Evolutionary conservation across 2,329 filamentous ascomycete genomes (phyloP).

Genomic region (Colletotrichum higginsianum): DNA sequence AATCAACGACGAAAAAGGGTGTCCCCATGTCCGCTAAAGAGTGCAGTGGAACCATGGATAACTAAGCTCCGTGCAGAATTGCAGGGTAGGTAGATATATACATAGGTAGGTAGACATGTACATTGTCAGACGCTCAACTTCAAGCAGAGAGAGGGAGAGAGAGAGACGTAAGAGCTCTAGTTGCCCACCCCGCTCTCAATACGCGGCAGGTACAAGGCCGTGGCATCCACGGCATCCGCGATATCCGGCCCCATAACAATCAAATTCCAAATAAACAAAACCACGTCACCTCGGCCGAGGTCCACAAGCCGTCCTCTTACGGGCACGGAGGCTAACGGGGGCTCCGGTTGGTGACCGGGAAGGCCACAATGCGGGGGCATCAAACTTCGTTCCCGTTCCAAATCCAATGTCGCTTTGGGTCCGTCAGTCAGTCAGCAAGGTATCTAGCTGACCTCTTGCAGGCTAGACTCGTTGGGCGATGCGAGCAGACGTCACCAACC

Average conservation of each 20-base stretch:
- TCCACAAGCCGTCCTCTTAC: neutral
- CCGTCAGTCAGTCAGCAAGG: neutral
- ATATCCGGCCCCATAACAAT: slow-evolving; percentile 1
- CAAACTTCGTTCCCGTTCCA: neutral
- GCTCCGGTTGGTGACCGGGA: neutral
- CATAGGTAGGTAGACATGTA: rapidly evolving
- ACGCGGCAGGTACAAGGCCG: neutral
- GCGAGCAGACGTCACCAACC: neutral
- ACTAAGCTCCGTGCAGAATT: slow-evolving; percentile 28
- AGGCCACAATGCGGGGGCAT: neutral
- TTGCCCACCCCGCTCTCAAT: neutral
- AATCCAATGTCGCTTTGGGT: neutral
- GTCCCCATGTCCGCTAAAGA: slow-evolving; percentile 26
- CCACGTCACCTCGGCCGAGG: slow-evolving; percentile 25
- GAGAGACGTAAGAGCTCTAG: neutral
- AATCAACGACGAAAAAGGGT: slow-evolving; percentile 13
- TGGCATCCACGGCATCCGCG: neutral
- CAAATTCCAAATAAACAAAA: slow-evolving; percentile 33
- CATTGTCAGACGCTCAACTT: neutral
- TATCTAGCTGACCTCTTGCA: neutral
- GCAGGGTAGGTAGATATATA: neutral
- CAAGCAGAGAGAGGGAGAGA: neutral
- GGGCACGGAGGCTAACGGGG: slow-evolving; percentile 11
- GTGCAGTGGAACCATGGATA: slow-evolving; percentile 33
- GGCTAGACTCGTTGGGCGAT: neutral